Evolutionary conservation across 1,284 basidiomycete genomes (phyloP).

Genomic region (Rugosomyces carneus): DNA sequence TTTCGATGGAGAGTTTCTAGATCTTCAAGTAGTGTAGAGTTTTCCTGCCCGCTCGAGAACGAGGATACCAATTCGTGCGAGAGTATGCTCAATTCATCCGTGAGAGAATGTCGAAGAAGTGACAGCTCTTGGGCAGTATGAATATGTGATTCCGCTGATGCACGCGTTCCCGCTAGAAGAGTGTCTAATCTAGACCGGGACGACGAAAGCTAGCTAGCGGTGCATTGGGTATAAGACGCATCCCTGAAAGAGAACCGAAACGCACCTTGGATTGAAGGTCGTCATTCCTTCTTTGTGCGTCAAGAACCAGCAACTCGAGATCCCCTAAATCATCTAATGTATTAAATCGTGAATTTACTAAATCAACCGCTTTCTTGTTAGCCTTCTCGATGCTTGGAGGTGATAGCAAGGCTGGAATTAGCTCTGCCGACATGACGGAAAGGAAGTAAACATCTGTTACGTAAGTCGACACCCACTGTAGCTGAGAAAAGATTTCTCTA

Average conservation of each 20-base stretch:
- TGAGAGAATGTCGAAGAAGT: constrained; percentile 67
- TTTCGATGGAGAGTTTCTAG: constrained; percentile 69
- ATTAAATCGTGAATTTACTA: constrained; percentile 41
- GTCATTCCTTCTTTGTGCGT: constrained; percentile 30
- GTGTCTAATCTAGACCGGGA: constrained; percentile 43
- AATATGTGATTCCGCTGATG: constrained; percentile 39
- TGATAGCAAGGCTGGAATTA: constrained; percentile 43
- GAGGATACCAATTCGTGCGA: constrained; percentile 61
- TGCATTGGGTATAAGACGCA: constrained; percentile 19
- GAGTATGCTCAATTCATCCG: constrained; percentile 69
- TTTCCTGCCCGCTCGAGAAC: constrained; percentile 36
- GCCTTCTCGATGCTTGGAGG: constrained; percentile 41
- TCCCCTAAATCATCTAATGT: constrained; percentile 42
- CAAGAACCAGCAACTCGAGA: constrained; percentile 33
- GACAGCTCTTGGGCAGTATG: constrained; percentile 67
- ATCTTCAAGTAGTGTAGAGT: constrained; percentile 70
- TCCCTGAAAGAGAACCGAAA: constrained; percentile 4
- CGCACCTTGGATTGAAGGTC: constrained; percentile 41
- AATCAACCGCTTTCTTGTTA: constrained; percentile 33
- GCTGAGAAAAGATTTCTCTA: no score
- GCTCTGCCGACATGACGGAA: constrained; percentile 40
- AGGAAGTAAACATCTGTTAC: background rate
- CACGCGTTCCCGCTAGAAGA: constrained; percentile 39
- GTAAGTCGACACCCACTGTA: no score
- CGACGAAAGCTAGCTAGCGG: constrained; percentile 51